These are phyloP conservation scores for Euphorbia tirucalli DNA, from an alignment of 345 rosid species.

Conservation along the genomic window DNA sequence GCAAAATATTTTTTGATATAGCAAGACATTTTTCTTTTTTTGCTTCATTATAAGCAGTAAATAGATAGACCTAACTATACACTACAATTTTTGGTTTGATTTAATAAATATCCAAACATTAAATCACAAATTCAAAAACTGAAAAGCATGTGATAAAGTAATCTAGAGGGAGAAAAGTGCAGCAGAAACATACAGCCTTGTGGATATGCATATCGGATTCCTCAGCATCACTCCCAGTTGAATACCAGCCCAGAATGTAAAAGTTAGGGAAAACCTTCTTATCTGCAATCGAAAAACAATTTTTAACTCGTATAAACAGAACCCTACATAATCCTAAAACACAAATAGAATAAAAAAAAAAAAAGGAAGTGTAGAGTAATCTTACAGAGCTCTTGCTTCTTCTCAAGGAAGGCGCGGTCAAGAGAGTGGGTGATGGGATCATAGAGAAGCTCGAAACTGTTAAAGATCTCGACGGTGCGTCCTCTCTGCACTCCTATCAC, in stretches of 20 bases:
- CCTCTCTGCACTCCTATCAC: constrained; percentile 92
- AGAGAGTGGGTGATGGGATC: constrained; percentile 65
- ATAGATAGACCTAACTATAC: not conserved
- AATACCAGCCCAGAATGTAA: constrained; percentile 94
- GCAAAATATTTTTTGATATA: no score
- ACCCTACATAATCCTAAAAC: not conserved
- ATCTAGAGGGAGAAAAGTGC: not conserved
- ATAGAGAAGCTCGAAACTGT: constrained; percentile 89
- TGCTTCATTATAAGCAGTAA: not conserved
- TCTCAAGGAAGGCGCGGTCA: constrained; percentile 84
- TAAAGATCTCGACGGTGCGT: constrained; percentile 93
- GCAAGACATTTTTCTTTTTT: no score
- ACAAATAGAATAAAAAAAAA: not conserved
- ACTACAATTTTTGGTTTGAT: not conserved
- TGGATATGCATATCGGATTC: constrained; percentile 93
- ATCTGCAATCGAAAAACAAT: constrained; percentile 34
- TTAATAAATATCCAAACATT: not conserved
- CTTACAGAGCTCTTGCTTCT: constrained; percentile 96
- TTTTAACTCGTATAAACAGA: not conserved
- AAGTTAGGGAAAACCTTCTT: constrained; percentile 92
- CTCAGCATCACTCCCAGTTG: constrained; percentile 79
- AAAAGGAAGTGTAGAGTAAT: not conserved
- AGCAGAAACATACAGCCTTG: constrained; percentile 65
- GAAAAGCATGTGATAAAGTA: not conserved
- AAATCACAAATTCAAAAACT: not conserved